Evolutionary conservation across 2,329 filamentous ascomycete genomes (phyloP).

Genomic region (Cryphonectria japonica): DNA sequence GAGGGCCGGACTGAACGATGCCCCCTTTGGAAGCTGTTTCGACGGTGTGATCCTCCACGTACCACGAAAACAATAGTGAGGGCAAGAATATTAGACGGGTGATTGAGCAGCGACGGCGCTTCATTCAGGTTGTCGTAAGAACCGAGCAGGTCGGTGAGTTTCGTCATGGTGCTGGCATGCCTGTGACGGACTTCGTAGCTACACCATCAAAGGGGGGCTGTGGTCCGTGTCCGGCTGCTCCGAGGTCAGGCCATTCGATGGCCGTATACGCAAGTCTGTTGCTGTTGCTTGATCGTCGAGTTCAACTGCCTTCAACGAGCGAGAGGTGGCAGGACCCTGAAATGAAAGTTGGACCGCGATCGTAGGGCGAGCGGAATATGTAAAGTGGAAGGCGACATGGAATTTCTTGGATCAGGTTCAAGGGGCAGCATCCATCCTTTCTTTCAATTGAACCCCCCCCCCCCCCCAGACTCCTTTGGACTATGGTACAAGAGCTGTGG

Average conservation of each 20-base stretch:
- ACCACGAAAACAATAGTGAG: conserved; percentile 23
- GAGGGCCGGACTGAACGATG: neutral
- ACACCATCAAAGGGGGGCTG: neutral
- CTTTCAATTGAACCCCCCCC: neutral
- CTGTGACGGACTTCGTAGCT: neutral
- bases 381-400: neutral
- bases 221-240: neutral
- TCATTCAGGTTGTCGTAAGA: conserved; percentile 19
- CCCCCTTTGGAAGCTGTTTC: neutral
- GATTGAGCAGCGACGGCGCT: conserved; percentile 19
- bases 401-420: neutral
- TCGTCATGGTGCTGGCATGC: conserved; percentile 17
- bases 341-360: neutral
- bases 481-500: neutral
- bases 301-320: neutral
- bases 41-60: conserved; percentile 1
- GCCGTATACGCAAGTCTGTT: neutral
- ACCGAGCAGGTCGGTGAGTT: conserved; percentile 24
- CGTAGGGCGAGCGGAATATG: neutral
- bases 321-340: neutral
- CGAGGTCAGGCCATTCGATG: neutral
- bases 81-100: conserved; percentile 21
- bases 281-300: neutral
- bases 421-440: neutral
- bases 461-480: neutral